Base-by-base conservation (phyloP, 176 grass and related monocot genomes). In the Aegilops umbellulata region DNA sequence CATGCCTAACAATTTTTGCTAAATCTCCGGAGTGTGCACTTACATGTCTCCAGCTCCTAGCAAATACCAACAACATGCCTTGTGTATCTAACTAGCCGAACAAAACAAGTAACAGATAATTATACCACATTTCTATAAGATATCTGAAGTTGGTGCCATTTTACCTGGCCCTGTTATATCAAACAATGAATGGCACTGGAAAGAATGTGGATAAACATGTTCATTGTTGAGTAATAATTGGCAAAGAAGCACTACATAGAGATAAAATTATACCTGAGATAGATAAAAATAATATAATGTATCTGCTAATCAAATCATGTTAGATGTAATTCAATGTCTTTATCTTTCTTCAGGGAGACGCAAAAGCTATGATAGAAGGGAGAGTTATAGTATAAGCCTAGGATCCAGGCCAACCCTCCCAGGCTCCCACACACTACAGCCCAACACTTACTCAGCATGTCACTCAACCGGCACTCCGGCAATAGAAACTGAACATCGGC, bases 121-220 rank as follows among this genome's bases (percentile, higher is more conserved):
- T 26, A 77, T n/a, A 68, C 47, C 31, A 61, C 65, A 65, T 38
- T 79, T 84, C 55, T 58, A 61, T 11, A 47, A 35, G 17, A 88
- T 82, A 65, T 6, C 71, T 72, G 3, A 31, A 65, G 6, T 79
- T 1, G 4, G 22, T 60, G 53, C 4, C n/a, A 51, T 72, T 17
- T 63, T 65, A 44, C 19, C 53, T 58, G 47, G 20, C 31, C 68
- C 5, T 38, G 70, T 69, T 49, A 62, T 80, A 62, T 70, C 10
- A 63, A 73, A 80, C 19, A 79, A 35, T 26, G 35, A 5, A 69
- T 78, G 41, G 22, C 23, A 17, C 22, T 10, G 78, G 47, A 76
- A 86, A 49, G 30, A 74, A 42, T 12, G 57, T 77, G 47, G 3
- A 77, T 55, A 77, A 57, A 77, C 42, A 22, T 77, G 74, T 34